These are phyloP conservation scores for Aspergillus brunneoviolaceus DNA, from an alignment of 2,329 filamentous ascomycete genomes.

Conservation along the genomic window DNA sequence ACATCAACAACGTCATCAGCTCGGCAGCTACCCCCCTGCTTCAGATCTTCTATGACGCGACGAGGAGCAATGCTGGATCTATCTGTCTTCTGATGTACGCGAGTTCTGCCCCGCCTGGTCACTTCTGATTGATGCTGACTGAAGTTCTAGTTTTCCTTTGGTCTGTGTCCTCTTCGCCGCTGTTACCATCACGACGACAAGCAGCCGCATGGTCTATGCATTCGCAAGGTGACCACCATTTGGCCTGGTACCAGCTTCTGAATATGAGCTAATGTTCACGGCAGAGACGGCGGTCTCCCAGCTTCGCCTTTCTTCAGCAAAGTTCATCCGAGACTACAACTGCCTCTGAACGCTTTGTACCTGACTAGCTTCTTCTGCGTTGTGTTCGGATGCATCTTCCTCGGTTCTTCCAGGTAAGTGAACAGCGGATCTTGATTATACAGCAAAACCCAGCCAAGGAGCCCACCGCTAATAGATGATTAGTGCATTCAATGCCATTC, in stretches of 20 bases:
- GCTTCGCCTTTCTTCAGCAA: constrained; percentile 59
- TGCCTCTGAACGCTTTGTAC: constrained; percentile 66
- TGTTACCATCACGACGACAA: constrained; percentile 36
- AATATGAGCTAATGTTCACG: neutral
- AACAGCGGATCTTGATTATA: neutral
- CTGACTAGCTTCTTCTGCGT: constrained; percentile 62
- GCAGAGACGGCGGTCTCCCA: constrained; percentile 65
- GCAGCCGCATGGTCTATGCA: constrained; percentile 37
- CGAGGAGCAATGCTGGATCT: constrained; percentile 59
- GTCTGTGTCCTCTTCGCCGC: constrained; percentile 35
- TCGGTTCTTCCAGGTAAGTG: constrained; percentile 55
- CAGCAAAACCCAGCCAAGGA: too few species aligned
- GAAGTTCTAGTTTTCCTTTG: constrained; percentile 26
- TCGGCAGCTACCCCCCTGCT: constrained; percentile 59
- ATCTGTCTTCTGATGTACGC: constrained; percentile 61
- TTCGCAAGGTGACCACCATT: constrained; percentile 30
- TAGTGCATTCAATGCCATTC: constrained; percentile 70
- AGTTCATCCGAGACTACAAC: constrained; percentile 60
- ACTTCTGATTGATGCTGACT: constrained; percentile 9
- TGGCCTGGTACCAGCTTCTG: too few species aligned
- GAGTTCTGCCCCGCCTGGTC: neutral
- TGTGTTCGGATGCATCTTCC: constrained; percentile 68
- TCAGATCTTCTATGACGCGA: constrained; percentile 64
- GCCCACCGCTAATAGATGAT: neutral
- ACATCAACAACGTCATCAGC: constrained; percentile 56